Evolutionary conservation across 2,329 filamentous ascomycete species (phyloP).

Genomic region (Neonectria punicea): DNA sequence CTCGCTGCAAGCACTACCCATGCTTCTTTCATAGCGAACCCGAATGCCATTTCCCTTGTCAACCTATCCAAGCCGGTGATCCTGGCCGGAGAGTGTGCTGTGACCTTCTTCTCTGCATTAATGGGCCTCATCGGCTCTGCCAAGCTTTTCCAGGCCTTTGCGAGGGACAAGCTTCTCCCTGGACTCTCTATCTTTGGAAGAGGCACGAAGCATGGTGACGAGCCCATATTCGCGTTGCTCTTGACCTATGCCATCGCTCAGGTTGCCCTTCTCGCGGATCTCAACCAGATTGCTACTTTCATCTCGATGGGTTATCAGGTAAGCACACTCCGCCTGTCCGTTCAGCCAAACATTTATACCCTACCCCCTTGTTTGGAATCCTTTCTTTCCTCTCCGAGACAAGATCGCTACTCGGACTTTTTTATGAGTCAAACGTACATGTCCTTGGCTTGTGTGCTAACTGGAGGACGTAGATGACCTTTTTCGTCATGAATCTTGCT

Average conservation of each 20-base stretch:
- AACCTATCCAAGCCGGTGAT: constrained; percentile 80
- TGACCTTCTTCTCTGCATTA: constrained; percentile 84
- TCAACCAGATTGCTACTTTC: constrained; percentile 89
- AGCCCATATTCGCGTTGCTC: constrained; percentile 80
- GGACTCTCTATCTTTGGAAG: constrained; percentile 79
- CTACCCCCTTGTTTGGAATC: too few species aligned
- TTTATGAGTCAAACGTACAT: neutral
- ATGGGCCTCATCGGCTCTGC: constrained; percentile 90
- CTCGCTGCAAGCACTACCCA: constrained; percentile 82
- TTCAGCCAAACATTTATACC: neutral
- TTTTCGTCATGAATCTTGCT: constrained; percentile 87
- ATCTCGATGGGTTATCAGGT: constrained; percentile 90
- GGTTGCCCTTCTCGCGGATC: constrained; percentile 81
- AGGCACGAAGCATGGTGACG: constrained; percentile 76
- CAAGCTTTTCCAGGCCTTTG: constrained; percentile 85
- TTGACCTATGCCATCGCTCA: constrained; percentile 81
- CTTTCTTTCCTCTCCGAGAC: neutral
- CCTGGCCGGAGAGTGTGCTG: constrained; percentile 83
- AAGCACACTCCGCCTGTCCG: constrained; percentile 32
- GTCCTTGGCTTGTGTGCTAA: neutral
- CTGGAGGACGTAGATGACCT: constrained; percentile 85
- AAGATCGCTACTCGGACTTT: neutral
- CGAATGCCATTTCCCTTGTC: constrained; percentile 84
- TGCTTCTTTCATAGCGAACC: constrained; percentile 76
- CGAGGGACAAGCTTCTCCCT: constrained; percentile 81